Base-by-base conservation (phyloP, 768 basidiomycete species). In the Sarcomyxa edulis region DNA sequence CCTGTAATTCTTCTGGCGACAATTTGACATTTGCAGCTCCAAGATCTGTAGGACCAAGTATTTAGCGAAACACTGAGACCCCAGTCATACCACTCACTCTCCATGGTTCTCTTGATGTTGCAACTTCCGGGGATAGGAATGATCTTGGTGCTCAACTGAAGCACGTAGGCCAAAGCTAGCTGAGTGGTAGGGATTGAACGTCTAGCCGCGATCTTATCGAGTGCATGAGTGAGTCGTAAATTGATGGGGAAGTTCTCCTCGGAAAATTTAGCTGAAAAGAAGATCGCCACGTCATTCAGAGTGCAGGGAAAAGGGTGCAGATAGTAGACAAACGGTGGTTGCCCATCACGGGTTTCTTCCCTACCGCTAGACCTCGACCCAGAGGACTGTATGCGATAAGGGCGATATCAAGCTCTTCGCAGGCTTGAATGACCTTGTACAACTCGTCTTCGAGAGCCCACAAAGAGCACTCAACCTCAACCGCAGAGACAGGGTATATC, bases 321-420 rank as follows among this genome's bases (percentile, higher is more conserved):
- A n/a, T n/a, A n/a, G n/a, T n/a, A n/a, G n/a, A n/a, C n/a, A n/a
- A n/a, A n/a, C n/a, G n/a, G n/a, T n/a, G n/a, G n/a, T n/a, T n/a
- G n/a, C n/a, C n/a, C n/a, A n/a, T n/a, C n/a, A n/a, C n/a, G n/a
- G n/a, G n/a, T n/a, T n/a, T n/a, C n/a, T n/a, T 25, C 5, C 37
- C 26, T 14, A 29, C 30, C 12, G 30, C 12, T 14, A 38, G 37
- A 20, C 37, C 35, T 11, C 35, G 19, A 19, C 35, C 35, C 11
- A 37, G 23, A 11, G 35, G 35, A 15, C 23, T 25, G 24, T 37
- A 37, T 14, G 35, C 35, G 24, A 37, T 37, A 19, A 37, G 15
- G 11, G 35, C n/a, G 35, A 37, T 21, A 25, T 26, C 23, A 5
- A 37, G 22, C 16, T 37, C 35, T n/a, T 21, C 15, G 14, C 23